A percentile compares a stretch with the other conserved stretches of the same genome.
phyloP scores from a whole-genome alignment of 2,329 filamentous ascomycete genomes.

The Fusarium nurragi region DNA sequence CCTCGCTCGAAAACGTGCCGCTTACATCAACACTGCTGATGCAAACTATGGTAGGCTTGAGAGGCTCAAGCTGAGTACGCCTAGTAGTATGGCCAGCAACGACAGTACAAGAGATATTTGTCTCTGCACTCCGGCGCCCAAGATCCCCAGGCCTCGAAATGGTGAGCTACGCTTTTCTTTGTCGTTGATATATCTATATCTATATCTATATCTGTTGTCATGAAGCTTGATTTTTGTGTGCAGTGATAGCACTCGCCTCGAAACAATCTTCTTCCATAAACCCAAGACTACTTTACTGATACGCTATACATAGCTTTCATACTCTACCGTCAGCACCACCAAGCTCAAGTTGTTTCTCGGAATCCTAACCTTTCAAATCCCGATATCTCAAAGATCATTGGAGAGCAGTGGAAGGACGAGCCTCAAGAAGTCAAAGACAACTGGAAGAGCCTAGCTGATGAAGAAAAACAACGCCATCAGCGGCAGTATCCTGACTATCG shows the following conservation, averaged over 20 bases:
- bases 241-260: constrained; percentile 1
- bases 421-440: constrained; percentile 77
- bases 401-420: constrained; percentile 87
- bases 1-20: constrained; percentile 55
- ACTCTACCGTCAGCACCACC: constrained; percentile 92
- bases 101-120: constrained; percentile 59
- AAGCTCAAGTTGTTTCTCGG: constrained; percentile 80
- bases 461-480: constrained; percentile 91
- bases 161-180: constrained; percentile 56
- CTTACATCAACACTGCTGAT: constrained; percentile 57
- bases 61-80: constrained; percentile 44
- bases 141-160: constrained; percentile 67
- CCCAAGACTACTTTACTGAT: constrained; percentile 38
- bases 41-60: constrained; percentile 51
- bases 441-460: constrained; percentile 91
- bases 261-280: neutral
- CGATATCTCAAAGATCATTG: constrained; percentile 97
- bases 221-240: constrained; percentile 6
- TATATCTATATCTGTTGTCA: neutral
- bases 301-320: constrained; percentile 79
- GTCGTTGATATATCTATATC: constrained; percentile 7
- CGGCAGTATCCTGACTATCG: constrained; percentile 92
- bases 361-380: constrained; percentile 94
- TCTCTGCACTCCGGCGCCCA: constrained; percentile 65
- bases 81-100: constrained; percentile 44